Base-by-base conservation (phyloP, 768 basidiomycete species). In the Harrya chromipes region DNA sequence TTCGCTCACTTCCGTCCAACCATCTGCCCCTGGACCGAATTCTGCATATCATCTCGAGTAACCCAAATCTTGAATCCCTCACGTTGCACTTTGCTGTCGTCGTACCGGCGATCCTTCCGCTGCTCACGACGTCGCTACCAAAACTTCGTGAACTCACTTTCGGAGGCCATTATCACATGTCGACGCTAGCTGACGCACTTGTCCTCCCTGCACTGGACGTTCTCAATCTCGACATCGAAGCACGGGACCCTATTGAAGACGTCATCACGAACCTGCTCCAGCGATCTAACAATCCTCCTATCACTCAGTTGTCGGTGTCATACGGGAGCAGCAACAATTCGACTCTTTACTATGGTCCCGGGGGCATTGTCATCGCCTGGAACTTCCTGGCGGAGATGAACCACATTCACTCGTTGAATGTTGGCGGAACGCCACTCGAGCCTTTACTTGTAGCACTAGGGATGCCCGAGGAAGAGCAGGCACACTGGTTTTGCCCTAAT, bases 201-300 rank as follows among this genome's bases (percentile, higher is more conserved):
- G 66, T 76, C 20, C 70, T 83, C 12, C 88, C 88, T 0, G 56
- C 65, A 4, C 70, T 90, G 39, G 76, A 75, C n/a, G 67, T 72
- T 21, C 76, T 90, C 14, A 80, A 72, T 2, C 70, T 90, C 39
- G 85, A 89, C 61, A 79, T 90, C 51, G 87, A 89, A 62, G 74
- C 81, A 1, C 79, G 88, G n/a, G 85, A 87, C 53, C 78, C 85
- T 0, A 74, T 87, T 49, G 87, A 89, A 60, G 85, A 89, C 40
- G 76, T 77, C n/a, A 79, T 90, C 43, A 72, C 77, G 13, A 71
- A 72, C 44, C 76, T 90, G 38, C 72, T 87, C 24, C 61, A 75
- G 19, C 80, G 87, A 23, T 86, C 85, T 0, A 72, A 74, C 24
- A 70, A 76, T 33, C 83, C 86, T 0, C 73, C 77, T 0, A 61